Percentiles rank a stretch among this genome's conserved stretches.
phyloP scores from a whole-genome alignment of 2,329 filamentous ascomycete genomes.

The Exophiala viscosa region DNA sequence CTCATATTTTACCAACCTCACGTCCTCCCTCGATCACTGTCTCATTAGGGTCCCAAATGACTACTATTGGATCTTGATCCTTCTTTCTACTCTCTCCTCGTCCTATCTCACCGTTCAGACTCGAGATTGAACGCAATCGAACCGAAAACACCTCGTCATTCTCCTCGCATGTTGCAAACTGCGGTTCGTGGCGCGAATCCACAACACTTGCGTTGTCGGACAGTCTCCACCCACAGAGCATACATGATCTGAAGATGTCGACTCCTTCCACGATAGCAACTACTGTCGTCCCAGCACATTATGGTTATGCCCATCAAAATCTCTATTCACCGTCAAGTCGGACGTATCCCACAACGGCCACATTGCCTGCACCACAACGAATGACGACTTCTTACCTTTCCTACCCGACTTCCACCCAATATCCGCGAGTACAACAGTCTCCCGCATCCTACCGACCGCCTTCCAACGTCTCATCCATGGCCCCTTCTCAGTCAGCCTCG shows the following conservation, averaged over 20 bases:
- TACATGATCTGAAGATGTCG: constrained; percentile 57
- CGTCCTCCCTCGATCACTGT: constrained; percentile 1
- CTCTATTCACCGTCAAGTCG: constrained; percentile 51
- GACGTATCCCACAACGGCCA: constrained; percentile 49
- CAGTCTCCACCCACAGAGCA: constrained; percentile 14
- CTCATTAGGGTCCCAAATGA: not conserved
- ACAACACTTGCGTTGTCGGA: constrained; percentile 20
- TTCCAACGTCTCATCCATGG: constrained; percentile 37
- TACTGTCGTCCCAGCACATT: constrained; percentile 67
- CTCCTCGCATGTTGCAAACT: constrained; percentile 18
- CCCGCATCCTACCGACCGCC: constrained; percentile 33
- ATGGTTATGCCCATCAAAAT: constrained; percentile 58
- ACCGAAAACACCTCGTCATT: not conserved
- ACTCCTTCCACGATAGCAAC: constrained; percentile 72
- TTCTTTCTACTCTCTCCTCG: not conserved
- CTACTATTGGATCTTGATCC: not conserved
- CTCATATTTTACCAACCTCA: constrained; percentile 12
- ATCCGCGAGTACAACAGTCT: constrained; percentile 23
- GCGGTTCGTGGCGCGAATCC: constrained; percentile 16
- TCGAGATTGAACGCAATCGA: not conserved
- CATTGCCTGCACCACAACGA: constrained; percentile 38
- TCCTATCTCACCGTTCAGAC: not conserved
- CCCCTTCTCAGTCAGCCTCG: constrained; percentile 38
- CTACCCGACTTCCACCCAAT: constrained; percentile 38
- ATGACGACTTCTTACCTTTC: constrained; percentile 41